Evolutionary conservation across 148 eudicot species (phyloP).

Genomic region (Diospyros lotus): DNA sequence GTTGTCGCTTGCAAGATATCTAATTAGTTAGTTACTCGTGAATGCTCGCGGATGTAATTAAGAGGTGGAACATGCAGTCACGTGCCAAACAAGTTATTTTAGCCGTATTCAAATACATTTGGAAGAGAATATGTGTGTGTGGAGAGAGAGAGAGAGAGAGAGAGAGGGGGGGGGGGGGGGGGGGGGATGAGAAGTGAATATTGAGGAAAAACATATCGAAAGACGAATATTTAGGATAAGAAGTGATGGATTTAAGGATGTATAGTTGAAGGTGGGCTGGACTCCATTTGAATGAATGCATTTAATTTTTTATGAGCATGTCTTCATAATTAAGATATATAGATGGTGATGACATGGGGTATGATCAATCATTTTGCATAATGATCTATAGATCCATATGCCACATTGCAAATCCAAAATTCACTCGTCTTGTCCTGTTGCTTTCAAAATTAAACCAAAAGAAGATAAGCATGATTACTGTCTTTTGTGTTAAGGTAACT

Average conservation of each 20-base stretch:
- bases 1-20: too few species aligned
- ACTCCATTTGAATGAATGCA: conserved; percentile 4
- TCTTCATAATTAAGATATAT: background rate
- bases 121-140: too few species aligned
- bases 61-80: too few species aligned
- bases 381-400: background rate
- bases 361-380: background rate
- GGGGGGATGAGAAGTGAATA: too few species aligned
- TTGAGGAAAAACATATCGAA: too few species aligned
- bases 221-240: background rate
- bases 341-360: background rate
- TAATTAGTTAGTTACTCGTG: too few species aligned
- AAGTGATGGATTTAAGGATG: background rate
- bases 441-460: background rate
- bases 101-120: too few species aligned
- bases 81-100: too few species aligned
- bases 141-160: too few species aligned
- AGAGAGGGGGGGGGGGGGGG: too few species aligned
- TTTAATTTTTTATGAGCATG: background rate
- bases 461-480: background rate
- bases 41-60: too few species aligned
- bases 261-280: conserved; percentile 1
- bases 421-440: background rate
- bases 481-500: background rate
- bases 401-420: background rate